Percentiles rank a stretch among this genome's conserved stretches.
phyloP scores from a whole-genome alignment of 768 basidiomycete genomes.

The Tephrocybe sp. region DNA sequence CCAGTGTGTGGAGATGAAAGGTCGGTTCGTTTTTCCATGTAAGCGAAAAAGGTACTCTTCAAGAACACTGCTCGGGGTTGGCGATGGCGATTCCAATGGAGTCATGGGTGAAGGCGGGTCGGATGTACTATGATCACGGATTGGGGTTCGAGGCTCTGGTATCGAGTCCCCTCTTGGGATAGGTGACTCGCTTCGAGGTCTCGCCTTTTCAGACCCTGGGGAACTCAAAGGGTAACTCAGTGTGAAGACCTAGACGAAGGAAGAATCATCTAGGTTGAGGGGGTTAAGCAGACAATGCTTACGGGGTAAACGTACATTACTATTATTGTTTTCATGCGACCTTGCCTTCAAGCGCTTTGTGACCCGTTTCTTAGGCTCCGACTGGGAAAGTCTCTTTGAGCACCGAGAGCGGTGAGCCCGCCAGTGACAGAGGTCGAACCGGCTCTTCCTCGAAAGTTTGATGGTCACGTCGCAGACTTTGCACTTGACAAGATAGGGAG shows the following conservation, averaged over 20 bases:
- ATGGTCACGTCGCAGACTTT: conserved; percentile 54
- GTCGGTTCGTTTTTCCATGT: conserved; percentile 26
- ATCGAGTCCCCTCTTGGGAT: conserved; percentile 2
- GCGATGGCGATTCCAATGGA: conserved; percentile 3
- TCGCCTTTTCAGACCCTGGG: neutral
- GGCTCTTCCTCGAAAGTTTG: conserved; percentile 68
- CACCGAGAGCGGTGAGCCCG: conserved; percentile 61
- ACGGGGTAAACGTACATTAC: conserved; percentile 11
- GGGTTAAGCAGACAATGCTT: conserved; percentile 4
- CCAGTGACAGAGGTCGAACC: conserved; percentile 71
- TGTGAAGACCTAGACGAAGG: conserved; percentile 4
- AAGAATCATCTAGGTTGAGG: conserved; percentile 8
- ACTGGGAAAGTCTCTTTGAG: conserved; percentile 36
- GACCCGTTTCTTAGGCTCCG: conserved; percentile 6
- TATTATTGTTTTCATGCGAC: neutral
- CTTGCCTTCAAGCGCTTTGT: conserved; percentile 5
- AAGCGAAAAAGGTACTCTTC: conserved; percentile 33
- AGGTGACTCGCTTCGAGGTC: neutral
- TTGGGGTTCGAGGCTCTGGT: neutral
- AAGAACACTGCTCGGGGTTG: conserved; percentile 18
- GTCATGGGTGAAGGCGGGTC: conserved; percentile 2
- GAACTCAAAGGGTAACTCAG: neutral
- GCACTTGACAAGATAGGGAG: conserved; percentile 54
- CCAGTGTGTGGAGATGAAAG: conserved; percentile 26
- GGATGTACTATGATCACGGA: conserved; percentile 5